Conservation (phyloP, 768 basidiomycete species). For the Termitomyces titanicus region DNA sequence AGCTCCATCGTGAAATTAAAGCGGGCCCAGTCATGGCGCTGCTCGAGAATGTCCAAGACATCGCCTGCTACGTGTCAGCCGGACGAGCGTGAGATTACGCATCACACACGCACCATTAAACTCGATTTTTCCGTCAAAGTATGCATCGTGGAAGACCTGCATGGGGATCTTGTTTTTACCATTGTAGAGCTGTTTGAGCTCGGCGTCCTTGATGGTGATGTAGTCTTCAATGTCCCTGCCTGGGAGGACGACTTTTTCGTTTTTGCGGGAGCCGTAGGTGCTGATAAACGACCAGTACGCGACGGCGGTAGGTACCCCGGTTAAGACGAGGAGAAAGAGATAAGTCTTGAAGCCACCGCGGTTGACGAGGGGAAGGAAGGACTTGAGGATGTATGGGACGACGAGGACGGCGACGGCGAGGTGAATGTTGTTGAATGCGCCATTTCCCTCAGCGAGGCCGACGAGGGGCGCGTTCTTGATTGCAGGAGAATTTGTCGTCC, state of each 20-base stretch:
- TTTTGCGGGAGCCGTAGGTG: constrained; percentile 73
- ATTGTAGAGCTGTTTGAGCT: constrained; percentile 74
- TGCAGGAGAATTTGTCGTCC: background rate
- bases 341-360: constrained; percentile 87
- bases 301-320: constrained; percentile 73
- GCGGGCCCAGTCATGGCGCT: constrained; percentile 93
- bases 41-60: constrained; percentile 89
- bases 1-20: constrained; percentile 89
- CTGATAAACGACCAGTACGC: constrained; percentile 91
- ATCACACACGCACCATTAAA: constrained; percentile 68
- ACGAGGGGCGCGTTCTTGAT: constrained; percentile 84
- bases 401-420: constrained; percentile 74
- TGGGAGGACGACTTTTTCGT: constrained; percentile 83
- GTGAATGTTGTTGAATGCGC: constrained; percentile 76
- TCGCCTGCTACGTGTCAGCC: constrained; percentile 55
- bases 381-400: constrained; percentile 84
- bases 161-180: constrained; percentile 93
- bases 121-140: constrained; percentile 93
- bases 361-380: constrained; percentile 75
- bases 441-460: constrained; percentile 84
- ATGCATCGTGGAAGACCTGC: constrained; percentile 97
- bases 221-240: constrained; percentile 86
- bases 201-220: constrained; percentile 83
- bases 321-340: constrained; percentile 69
- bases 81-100: background rate